Evolutionary conservation across 2,329 filamentous ascomycete genomes (phyloP).

Genomic region (Colletotrichum tofieldiae): DNA sequence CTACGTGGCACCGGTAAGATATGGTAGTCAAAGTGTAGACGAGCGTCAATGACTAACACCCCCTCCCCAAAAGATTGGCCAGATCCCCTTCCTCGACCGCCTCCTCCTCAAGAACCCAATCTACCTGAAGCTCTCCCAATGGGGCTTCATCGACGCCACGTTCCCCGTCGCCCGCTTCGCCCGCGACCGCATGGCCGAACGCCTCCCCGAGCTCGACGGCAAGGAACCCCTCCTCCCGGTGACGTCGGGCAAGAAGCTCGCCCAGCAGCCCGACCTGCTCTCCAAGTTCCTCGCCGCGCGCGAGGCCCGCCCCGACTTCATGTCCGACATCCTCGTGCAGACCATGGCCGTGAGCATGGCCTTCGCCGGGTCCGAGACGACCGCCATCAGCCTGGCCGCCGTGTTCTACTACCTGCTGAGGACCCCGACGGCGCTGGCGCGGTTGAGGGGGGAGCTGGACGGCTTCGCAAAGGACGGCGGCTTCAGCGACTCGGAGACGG

Average conservation of each 20-base stretch:
- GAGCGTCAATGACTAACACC: background rate
- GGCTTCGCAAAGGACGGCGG: conserved; percentile 66
- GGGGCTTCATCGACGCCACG: conserved; percentile 77
- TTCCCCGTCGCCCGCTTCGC: conserved; percentile 84
- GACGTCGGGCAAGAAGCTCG: conserved; percentile 54
- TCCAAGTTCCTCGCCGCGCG: conserved; percentile 81
- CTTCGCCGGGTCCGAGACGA: conserved; percentile 85
- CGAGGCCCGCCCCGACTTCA: conserved; percentile 78
- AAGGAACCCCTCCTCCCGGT: conserved; percentile 56
- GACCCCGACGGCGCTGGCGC: conserved; percentile 68
- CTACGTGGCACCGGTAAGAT: conserved; percentile 78
- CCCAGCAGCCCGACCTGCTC: conserved; percentile 72
- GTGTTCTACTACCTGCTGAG: conserved; percentile 84
- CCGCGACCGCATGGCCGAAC: conserved; percentile 76
- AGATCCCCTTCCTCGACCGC: conserved; percentile 81
- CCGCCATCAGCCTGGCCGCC: conserved; percentile 79
- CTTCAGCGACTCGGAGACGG: conserved; percentile 67
- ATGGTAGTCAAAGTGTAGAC: background rate
- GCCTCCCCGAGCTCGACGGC: conserved; percentile 64
- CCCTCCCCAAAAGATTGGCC: conserved; percentile 69
- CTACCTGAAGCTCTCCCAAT: conserved; percentile 77
- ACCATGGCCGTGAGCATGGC: conserved; percentile 82
- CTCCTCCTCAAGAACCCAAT: conserved; percentile 83
- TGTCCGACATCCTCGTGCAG: conserved; percentile 79
- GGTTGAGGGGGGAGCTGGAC: conserved; percentile 76